Conservation (phyloP, 192 early-diverging fungal genomes). For the Gonapodya prolifera region DNA sequence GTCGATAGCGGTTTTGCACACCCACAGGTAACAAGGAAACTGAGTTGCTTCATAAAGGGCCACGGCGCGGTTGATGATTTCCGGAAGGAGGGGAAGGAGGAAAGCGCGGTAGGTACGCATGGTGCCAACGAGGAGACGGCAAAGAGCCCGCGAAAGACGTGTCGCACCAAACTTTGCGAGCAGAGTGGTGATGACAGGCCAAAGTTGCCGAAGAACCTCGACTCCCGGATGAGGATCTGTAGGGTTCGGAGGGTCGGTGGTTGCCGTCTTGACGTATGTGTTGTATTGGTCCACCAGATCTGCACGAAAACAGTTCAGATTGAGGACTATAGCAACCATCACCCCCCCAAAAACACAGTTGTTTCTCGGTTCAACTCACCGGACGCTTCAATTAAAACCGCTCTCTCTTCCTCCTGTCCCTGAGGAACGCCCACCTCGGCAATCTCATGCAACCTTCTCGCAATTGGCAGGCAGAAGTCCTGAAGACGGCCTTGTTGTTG, state of each 20-base stretch:
- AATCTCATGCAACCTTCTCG: slow-evolving; percentile 52
- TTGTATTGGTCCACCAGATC: slow-evolving; percentile 45
- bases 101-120: slow-evolving; percentile 40
- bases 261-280: slow-evolving; percentile 43
- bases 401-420: slow-evolving; percentile 21
- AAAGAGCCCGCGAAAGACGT: slow-evolving; percentile 31
- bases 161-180: slow-evolving; percentile 35
- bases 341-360: neutral
- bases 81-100: slow-evolving; percentile 39
- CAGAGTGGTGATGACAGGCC: slow-evolving; percentile 55
- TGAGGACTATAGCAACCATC: neutral
- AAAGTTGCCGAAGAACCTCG: slow-evolving; percentile 48
- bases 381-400: slow-evolving; percentile 10
- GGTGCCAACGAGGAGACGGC: slow-evolving; percentile 40
- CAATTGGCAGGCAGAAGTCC: slow-evolving; percentile 60
- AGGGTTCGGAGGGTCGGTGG: slow-evolving; percentile 25
- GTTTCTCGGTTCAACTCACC: slow-evolving; percentile 7
- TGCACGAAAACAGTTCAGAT: slow-evolving; percentile 1
- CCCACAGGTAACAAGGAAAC: slow-evolving; percentile 68
- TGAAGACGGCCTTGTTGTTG: slow-evolving; percentile 47
- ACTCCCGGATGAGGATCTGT: slow-evolving; percentile 51
- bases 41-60: slow-evolving; percentile 54
- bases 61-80: slow-evolving; percentile 47
- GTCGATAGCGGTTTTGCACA: slow-evolving; percentile 47
- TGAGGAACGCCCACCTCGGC: slow-evolving; percentile 23